Evolutionary conservation across 768 basidiomycete genomes (phyloP), one percentile per base, ranked within the genome.

Genomic region (Mycena olivaceomarginata): DNA sequence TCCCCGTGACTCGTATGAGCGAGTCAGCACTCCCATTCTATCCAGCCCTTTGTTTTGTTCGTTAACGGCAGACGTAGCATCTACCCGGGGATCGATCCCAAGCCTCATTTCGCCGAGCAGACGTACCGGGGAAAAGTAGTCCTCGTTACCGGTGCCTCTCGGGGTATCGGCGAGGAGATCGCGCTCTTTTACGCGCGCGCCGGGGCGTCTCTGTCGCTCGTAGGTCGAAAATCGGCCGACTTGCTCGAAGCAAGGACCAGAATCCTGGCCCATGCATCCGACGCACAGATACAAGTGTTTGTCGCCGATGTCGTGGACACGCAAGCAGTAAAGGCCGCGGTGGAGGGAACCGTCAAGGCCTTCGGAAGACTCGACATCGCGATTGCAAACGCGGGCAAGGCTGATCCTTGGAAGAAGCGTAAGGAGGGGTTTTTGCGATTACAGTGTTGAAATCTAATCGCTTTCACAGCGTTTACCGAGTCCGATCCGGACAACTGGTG

Each of bases 361-460:
- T 86, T 84, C 56, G 85, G 83, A 8, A 67, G 70, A 15, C 78
- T 86, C 3, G 85, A 86, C 66, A 77, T 84, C 40, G 74, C 82
- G 25, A 40, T 85, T 15, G 80, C 79, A 22, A 85, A 82, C 69
- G 84, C 85, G 4, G 84, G 83, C 5, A 76, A 71, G 51, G 75
- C 75, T 9, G 75, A 76, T 60, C 78, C 78, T 20, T 79, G 78
- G 78, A 76, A 67, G n/a, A 79, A 79, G 46, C 75, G 78, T 79
- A 20, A 70, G 74, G 9, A 25, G 31, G 31, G 31, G 31, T 31
- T n/a, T 63, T 25, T 16, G 10, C 11, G 11, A 39, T 5, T 46
- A 41, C 31, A 31, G 43, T 65, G 6, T 45, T 68, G 5, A 20
- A 39, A 60, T 12, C 13, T 56, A 2, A 16, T n/a, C 5, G 22